Evolutionary conservation across 2,329 filamentous ascomycete genomes (phyloP), one percentile per base, ranked within the genome.

Genomic region (Fusarium albosuccineum): DNA sequence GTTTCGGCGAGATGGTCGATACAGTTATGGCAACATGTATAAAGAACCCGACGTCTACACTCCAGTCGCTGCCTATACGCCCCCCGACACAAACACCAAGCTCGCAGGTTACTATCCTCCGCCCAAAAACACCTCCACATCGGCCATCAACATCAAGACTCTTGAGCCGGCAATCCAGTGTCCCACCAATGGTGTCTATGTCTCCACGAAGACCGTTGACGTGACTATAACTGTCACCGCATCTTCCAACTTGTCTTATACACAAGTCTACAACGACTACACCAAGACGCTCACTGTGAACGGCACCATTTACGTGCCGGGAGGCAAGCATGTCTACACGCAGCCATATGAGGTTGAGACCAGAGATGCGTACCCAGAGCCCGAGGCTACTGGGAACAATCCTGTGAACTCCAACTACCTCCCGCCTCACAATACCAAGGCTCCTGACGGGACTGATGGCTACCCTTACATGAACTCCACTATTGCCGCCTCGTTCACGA

Each of bases 181-280:
- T 16, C 70, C 73, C 26, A 67, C 67, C 2, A 55, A 54, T 6
- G 72, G 67, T 9, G 54, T 76, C 5, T 57, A 75, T 11, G 62
- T 75, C 50, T 74, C 74, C 11, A 78, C 74, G 3, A 73, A 67
- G 30, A 80, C 75, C 4, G 53, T 79, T 8, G 78, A 80, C 27
- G 67, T 78, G 14, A 79, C 77, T 10, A 53, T 78, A 1, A 78
- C 78, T 11, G 71, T 79, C 39, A 78, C 77, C 13, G 72, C 74
- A 30, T 70, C 73, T 3, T 64, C 75, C 33, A 64, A 71, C 17
- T 54, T 60, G n/a, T 54, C 70, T 9, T 57, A 67, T 57, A 69
- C 68, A 8, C 30, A 58, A 11, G 57, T 57, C 16, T 70, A 51
- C 42, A 34, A 44, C 6, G 66, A 70, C 5, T 61, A 60, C 46